phyloP scores from a whole-genome alignment of 2,329 filamentous ascomycete species.

The Colletotrichum costaricense region DNA sequence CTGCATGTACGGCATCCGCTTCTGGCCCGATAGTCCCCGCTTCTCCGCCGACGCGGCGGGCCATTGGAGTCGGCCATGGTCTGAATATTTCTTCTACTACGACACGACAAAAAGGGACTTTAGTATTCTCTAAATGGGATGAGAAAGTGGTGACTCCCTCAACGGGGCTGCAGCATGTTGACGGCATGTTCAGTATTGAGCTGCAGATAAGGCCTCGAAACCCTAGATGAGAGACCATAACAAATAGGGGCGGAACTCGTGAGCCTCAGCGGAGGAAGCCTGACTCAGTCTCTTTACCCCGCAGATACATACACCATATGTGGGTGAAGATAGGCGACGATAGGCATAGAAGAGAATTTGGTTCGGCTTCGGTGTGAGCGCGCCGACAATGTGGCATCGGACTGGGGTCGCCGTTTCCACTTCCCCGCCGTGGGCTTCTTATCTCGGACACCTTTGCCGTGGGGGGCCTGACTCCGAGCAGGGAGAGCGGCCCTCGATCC shows the following conservation, averaged over 20 bases:
- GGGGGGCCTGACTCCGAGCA: not conserved
- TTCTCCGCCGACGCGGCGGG: not conserved
- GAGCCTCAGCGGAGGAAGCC: not conserved
- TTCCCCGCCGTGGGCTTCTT: not conserved
- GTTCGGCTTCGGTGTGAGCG: not conserved
- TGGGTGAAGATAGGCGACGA: not conserved
- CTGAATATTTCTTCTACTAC: too few relatives aligned
- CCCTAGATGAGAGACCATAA: not conserved
- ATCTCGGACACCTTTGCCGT: not conserved
- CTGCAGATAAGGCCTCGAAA: not conserved
- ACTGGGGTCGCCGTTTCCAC: not conserved
- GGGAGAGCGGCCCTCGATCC: not conserved
- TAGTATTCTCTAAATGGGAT: rapidly evolving
- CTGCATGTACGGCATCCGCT: not conserved
- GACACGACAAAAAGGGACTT: too few relatives aligned
- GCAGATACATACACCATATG: not conserved
- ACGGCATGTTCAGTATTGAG: too few relatives aligned
- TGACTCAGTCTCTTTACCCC: not conserved
- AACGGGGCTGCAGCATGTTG: not conserved
- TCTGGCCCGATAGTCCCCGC: not conserved
- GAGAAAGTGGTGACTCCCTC: not conserved
- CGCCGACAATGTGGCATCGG: slow-evolving; percentile 1
- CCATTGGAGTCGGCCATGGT: not conserved
- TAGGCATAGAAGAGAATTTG: not conserved
- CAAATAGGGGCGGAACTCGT: not conserved